Base-by-base conservation (phyloP, 768 basidiomycete species). In the Suillus placidus region DNA sequence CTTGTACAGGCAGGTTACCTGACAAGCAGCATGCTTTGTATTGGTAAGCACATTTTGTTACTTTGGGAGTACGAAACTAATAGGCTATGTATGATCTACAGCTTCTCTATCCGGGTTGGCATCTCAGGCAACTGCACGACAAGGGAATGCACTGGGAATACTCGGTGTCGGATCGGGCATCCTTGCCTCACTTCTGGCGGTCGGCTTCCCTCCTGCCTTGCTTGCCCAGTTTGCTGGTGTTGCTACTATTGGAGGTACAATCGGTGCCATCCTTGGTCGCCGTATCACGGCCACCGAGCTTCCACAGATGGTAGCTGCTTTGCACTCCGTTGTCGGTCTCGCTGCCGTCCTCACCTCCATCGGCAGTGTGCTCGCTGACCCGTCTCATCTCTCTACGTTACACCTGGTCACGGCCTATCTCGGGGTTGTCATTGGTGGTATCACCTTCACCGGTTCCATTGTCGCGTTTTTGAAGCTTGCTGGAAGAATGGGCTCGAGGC, bases 391-490 rank as follows among this genome's bases (percentile, higher is more conserved):
- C 30, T 84, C 89, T 4, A 88, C 81, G 10, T 80, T 95, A 49
- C 94, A 95, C 74, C 82, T 91, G 60, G 87, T 93, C 38, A 92
- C 93, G 1, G 93, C 94, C 4, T 95, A 95, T 73, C 84, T 95
- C 32, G 91, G 94, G 14, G 88, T 93, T 38, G 85, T 93, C 62
- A 93, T 95, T 73, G 93, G 91, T 78, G 94, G 94, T 65, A 82
- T 95, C 61, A 95, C 94, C 0, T 95, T 95, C 72, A 95, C 94
- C 4, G 93, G 93, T 34, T 94, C 93, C 1, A 87, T 95, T 51
- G 91, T 95, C 18, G 94, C 94, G 5, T 95, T 94, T 84, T 77
- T 95, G 55, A 95, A 95, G 74, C 82, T 95, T 43, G 92, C 93
- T 7, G 93, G 91, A 9, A 87, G 84, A 64, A 92, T 95, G 87